Evolutionary conservation across 768 basidiomycete species (phyloP).

Genomic region (Clitopilus passeckerianus): DNA sequence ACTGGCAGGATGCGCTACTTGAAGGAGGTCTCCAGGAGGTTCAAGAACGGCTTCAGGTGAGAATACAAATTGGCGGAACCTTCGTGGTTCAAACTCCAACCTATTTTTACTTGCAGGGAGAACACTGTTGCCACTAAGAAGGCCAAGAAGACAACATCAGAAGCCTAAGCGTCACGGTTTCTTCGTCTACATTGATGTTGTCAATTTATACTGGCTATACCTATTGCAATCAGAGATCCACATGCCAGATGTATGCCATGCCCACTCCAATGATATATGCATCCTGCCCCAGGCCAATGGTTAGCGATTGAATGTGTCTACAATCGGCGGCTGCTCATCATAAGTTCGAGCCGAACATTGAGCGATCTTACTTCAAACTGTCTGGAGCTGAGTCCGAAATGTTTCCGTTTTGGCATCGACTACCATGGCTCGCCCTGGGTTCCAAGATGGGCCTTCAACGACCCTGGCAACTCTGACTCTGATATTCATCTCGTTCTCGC

Average conservation of each 20-base stretch:
- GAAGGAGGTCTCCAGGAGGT: slow-evolving; percentile 87
- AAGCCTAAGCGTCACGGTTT: slow-evolving; percentile 24
- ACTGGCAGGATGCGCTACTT: slow-evolving; percentile 94
- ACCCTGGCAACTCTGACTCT: not conserved
- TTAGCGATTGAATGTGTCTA: not conserved
- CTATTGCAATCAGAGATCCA: not conserved
- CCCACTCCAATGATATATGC: not conserved
- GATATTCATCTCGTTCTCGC: not conserved
- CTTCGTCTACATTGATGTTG: not conserved
- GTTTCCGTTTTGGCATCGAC: not conserved
- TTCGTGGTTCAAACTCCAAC: not conserved
- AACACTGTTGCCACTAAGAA: slow-evolving; percentile 90
- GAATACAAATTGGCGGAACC: slow-evolving; percentile 8
- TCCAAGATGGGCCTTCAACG: not conserved
- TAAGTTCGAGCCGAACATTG: not conserved
- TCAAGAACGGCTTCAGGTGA: slow-evolving; percentile 98
- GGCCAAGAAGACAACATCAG: slow-evolving; percentile 44
- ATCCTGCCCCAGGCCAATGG: not conserved
- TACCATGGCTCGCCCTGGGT: no score
- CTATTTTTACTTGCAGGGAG: slow-evolving; percentile 48
- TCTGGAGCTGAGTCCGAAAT: not conserved
- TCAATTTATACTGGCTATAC: not conserved
- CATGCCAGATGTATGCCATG: not conserved
- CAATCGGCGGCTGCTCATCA: not conserved
- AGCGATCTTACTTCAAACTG: not conserved